These are phyloP conservation scores for Beverwykella pulmonaria DNA, from an alignment of 495 filamentous ascomycete species.

Conservation along the genomic window DNA sequence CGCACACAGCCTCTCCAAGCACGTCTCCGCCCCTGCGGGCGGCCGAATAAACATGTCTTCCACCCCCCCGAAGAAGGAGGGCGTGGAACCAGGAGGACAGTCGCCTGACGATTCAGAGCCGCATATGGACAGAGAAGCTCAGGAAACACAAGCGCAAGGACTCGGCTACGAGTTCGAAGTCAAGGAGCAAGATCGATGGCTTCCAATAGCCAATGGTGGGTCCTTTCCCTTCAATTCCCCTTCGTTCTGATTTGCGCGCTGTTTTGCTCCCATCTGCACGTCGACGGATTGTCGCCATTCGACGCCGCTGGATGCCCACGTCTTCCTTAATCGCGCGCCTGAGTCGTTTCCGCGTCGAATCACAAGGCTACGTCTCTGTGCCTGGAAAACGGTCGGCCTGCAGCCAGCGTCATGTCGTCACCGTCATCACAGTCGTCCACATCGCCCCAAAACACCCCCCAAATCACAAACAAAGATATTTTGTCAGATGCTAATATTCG, in stretches of 20 bases:
- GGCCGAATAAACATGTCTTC: constrained; percentile 85
- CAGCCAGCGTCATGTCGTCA: constrained; percentile 42
- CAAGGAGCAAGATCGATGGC: constrained; percentile 99
- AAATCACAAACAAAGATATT: constrained; percentile 32
- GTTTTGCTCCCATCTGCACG: constrained; percentile 54
- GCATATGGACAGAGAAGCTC: constrained; percentile 70
- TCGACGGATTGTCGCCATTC: constrained; percentile 47
- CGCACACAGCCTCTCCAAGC: constrained; percentile 38
- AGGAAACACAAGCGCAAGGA: constrained; percentile 63
- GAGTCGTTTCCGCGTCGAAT: constrained; percentile 45
- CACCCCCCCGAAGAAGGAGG: constrained; percentile 79
- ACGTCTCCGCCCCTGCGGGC: constrained; percentile 60
- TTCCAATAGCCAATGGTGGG: constrained; percentile 99
- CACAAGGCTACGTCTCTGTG: constrained; percentile 37
- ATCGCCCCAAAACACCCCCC: constrained; percentile 36
- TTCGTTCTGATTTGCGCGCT: constrained; percentile 58
- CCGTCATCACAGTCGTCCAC: constrained; percentile 52
- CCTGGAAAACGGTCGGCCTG: constrained; percentile 40
- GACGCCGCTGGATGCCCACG: constrained; percentile 53
- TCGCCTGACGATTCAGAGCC: constrained; percentile 82
- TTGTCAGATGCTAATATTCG: constrained; percentile 83
- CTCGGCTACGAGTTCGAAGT: constrained; percentile 94
- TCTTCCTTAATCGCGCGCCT: constrained; percentile 50
- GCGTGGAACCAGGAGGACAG: constrained; percentile 89
- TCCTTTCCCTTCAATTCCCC: constrained; percentile 43